phyloP scores from a whole-genome alignment of 2,329 filamentous ascomycete species.

The Pestalotiopsis sp. region DNA sequence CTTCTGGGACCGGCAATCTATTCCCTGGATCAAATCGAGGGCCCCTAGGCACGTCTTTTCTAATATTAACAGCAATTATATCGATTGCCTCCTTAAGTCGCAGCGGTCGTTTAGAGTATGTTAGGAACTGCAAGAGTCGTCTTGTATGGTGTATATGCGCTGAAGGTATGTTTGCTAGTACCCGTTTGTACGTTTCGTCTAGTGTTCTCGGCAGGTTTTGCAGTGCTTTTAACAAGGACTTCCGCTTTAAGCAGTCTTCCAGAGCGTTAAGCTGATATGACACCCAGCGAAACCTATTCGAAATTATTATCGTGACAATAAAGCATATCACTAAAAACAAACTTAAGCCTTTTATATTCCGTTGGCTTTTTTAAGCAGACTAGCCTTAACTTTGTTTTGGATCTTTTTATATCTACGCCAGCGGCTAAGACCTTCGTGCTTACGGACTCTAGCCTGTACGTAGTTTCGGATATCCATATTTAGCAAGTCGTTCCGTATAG shows the following conservation, averaged over 20 bases:
- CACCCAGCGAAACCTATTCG: conserved; percentile 23
- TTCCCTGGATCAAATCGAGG: conserved; percentile 24
- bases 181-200: conserved; percentile 19
- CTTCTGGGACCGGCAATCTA: conserved; percentile 24
- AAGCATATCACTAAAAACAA: neutral
- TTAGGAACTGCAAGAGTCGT: conserved; percentile 21
- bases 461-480: conserved; percentile 27
- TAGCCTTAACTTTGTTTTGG: conserved; percentile 21
- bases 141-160: conserved; percentile 4
- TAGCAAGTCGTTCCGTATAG: conserved; percentile 21
- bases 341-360: neutral
- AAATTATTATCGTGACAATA: neutral
- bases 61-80: conserved; percentile 21
- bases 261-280: conserved; percentile 20
- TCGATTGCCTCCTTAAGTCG: conserved; percentile 27
- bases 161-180: conserved; percentile 12
- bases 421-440: conserved; percentile 22
- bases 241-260: conserved; percentile 14
- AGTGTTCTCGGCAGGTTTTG: conserved; percentile 16
- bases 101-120: conserved; percentile 26
- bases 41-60: conserved; percentile 2
- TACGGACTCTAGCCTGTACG: conserved; percentile 20
- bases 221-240: conserved; percentile 7
- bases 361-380: conserved; percentile 21
- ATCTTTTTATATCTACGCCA: conserved; percentile 23